Conservation (phyloP, 176 grass and related monocot species). For the Musa schizocarpa region DNA sequence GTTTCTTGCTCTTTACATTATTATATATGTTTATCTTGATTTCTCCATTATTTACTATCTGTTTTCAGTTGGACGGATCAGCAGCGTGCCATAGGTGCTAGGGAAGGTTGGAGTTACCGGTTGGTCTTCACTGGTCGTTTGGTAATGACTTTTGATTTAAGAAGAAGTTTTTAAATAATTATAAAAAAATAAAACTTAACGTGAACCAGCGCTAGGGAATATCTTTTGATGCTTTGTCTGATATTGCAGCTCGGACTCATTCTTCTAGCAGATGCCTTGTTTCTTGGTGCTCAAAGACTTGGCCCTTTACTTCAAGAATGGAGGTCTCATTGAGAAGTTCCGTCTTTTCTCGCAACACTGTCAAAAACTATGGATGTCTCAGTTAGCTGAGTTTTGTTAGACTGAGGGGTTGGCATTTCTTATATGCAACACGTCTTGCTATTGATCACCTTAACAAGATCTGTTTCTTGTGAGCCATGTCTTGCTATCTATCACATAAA, state of each 20-base stretch:
- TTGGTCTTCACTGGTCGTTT: slow-evolving; percentile 79
- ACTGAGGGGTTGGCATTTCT: too few species aligned
- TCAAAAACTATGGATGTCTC: too few species aligned
- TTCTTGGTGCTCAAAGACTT: slow-evolving; percentile 64
- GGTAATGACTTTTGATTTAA: slow-evolving; percentile 33
- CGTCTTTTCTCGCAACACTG: background rate
- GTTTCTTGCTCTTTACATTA: background rate
- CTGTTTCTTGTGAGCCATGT: too few species aligned
- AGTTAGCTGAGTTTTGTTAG: too few species aligned
- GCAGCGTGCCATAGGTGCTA: slow-evolving; percentile 61
- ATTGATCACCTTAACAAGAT: too few species aligned
- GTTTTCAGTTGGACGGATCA: slow-evolving; percentile 81
- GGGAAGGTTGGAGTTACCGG: slow-evolving; percentile 67
- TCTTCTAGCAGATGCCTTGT: slow-evolving; percentile 63
- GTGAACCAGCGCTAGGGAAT: background rate
- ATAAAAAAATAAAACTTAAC: background rate
- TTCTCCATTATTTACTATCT: slow-evolving; percentile 4
- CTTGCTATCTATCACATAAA: too few species aligned
- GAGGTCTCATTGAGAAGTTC: slow-evolving; percentile 24
- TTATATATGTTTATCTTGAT: background rate
- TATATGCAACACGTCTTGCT: too few species aligned
- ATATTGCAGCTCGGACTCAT: slow-evolving; percentile 58
- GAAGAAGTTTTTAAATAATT: background rate
- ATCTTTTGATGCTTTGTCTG: background rate
- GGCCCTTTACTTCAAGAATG: slow-evolving; percentile 69